Evolutionary conservation across 257 asterid species (phyloP).

Genomic region (Przewalskia tangutica): DNA sequence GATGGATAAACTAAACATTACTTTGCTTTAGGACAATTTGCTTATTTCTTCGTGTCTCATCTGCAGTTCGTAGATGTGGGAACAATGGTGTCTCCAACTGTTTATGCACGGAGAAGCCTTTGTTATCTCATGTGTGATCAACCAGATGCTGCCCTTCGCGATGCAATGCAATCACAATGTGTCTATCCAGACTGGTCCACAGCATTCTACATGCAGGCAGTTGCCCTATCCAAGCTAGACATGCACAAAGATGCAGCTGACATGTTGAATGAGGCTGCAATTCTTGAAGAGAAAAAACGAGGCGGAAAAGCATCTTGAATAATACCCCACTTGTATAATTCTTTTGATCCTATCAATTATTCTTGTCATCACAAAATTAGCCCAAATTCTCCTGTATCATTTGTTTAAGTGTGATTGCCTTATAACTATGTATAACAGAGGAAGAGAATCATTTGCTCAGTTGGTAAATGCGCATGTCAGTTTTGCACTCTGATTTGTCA

Average conservation of each 20-base stretch:
- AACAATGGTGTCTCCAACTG: conserved; percentile 96
- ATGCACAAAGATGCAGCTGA: conserved; percentile 97
- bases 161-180: conserved; percentile 98
- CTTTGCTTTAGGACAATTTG: background rate
- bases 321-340: background rate
- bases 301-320: conserved; percentile 42
- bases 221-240: conserved; percentile 87
- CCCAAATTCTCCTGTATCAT: conserved; percentile 6
- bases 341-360: background rate
- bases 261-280: conserved; percentile 89
- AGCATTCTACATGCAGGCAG: conserved; percentile 96
- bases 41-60: background rate
- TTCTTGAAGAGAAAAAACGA: conserved; percentile 76
- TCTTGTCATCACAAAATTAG: background rate
- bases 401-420: conserved; percentile 30
- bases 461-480: conserved; percentile 13
- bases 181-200: conserved; percentile 91
- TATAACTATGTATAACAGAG: conserved; percentile 35
- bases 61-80: conserved; percentile 89
- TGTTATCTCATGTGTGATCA: conserved; percentile 93
- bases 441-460: conserved; percentile 12
- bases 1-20: background rate
- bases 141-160: conserved; percentile 88
- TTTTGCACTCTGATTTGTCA: conserved; percentile 13
- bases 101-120: conserved; percentile 85